A percentile compares a stretch with the other conserved stretches of the same genome.
These are phyloP conservation scores for Globisporangium uncinulatum DNA, from an alignment of 352 stramenopile genomes.

Conservation along the genomic window DNA sequence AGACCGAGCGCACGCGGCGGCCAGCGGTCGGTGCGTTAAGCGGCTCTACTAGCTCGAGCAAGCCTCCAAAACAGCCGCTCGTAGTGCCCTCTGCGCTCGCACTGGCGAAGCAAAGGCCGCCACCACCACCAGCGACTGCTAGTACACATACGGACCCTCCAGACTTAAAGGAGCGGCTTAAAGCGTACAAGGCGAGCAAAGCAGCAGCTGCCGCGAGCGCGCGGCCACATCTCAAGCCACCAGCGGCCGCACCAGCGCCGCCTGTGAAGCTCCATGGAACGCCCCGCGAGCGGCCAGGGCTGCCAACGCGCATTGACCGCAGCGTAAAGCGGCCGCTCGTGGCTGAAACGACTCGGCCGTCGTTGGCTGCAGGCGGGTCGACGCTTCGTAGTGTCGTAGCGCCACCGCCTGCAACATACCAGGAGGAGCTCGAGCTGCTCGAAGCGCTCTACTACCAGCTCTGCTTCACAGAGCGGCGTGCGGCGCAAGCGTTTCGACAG, in stretches of 20 bases:
- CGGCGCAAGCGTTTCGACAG: conserved; percentile 23
- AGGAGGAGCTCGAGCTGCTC: conserved; percentile 46
- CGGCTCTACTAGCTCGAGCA: not conserved
- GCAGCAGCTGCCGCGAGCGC: not conserved
- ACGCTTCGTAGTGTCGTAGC: not conserved
- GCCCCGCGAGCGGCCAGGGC: conserved; percentile 9
- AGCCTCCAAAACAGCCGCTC: not conserved
- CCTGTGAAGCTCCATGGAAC: not conserved
- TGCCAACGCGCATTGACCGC: conserved; percentile 21
- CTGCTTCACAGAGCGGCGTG: conserved; percentile 36
- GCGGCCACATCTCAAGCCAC: too few relatives aligned
- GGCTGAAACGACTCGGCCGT: conserved; percentile 2
- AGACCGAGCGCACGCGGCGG: conserved; percentile 13
- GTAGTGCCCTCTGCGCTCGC: conserved; percentile 8
- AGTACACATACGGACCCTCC: conserved; percentile 6
- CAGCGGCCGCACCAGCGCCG: not conserved
- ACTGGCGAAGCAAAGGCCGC: not conserved
- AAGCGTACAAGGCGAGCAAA: conserved; percentile 39
- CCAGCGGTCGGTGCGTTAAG: not conserved
- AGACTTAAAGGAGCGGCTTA: conserved; percentile 36
- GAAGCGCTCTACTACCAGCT: conserved; percentile 48
- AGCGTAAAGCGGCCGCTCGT: conserved; percentile 9
- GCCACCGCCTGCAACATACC: not conserved
- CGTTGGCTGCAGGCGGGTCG: not conserved
- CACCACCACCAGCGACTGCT: not conserved